phyloP scores from a whole-genome alignment of 768 basidiomycete genomes.

The Hortiboletus campestris region DNA sequence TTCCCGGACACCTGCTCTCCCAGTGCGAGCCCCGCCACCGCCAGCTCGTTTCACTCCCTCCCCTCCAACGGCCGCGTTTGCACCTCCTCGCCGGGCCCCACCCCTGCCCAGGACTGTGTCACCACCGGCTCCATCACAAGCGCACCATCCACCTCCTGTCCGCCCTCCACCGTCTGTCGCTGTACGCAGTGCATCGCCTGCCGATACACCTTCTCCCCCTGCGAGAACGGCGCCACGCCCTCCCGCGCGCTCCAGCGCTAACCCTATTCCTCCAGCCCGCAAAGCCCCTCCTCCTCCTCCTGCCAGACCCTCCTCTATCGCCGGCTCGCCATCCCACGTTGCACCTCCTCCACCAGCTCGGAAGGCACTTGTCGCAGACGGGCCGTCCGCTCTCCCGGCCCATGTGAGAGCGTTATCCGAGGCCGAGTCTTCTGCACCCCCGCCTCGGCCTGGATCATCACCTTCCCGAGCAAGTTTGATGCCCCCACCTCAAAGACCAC shows the following conservation, averaged over 20 bases:
- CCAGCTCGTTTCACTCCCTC: conserved; percentile 36
- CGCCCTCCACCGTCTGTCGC: conserved; percentile 28
- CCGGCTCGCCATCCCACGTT: conserved; percentile 28
- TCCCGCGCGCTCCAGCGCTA: conserved; percentile 24
- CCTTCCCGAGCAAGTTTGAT: conserved; percentile 25
- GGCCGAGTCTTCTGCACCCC: conserved; percentile 34
- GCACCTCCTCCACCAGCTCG: conserved; percentile 43
- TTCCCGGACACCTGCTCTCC: conserved; percentile 41
- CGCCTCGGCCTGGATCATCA: conserved; percentile 32
- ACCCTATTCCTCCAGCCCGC: conserved; percentile 29
- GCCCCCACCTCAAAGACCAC: conserved; percentile 24
- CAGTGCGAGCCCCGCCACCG: conserved; percentile 44
- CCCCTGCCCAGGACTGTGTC: conserved; percentile 32
- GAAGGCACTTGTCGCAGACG: conserved; percentile 29
- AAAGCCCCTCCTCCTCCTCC: conserved; percentile 45
- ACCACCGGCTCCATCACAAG: conserved; percentile 28
- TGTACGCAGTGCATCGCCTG: conserved; percentile 26
- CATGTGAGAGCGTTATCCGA: conserved; percentile 48
- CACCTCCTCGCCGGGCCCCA: conserved; percentile 32
- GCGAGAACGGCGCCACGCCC: conserved; percentile 24
- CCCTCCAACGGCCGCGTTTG: conserved; percentile 19
- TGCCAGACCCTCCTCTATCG: conserved; percentile 38
- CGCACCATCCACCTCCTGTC: conserved; percentile 23
- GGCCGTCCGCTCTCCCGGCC: conserved; percentile 32
- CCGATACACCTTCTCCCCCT: conserved; percentile 9